Evolutionary conservation across 371 early-diverging fungal species (phyloP), one percentile per base, ranked within the genome.

Genomic region (Rhizomucor pusillus): DNA sequence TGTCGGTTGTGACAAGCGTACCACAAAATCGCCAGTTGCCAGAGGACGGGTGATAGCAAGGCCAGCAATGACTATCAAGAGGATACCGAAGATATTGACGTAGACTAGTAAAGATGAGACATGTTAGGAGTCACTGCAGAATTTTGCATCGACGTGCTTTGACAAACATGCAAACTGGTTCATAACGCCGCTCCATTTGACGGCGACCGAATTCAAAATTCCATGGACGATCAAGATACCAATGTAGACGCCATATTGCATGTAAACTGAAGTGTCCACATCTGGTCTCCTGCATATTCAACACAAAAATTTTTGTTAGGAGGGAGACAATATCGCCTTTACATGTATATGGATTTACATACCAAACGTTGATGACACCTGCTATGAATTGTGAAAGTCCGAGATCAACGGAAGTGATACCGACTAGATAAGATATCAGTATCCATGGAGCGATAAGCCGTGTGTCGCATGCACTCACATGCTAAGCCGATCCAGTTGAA

Each of bases 401-500:
- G 11, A 84, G 67, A 56, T 81, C 84, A 25, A 80, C 62, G 1
- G 72, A 72, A 9, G 77, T 69, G 18, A 77, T 72, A 52, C 72
- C 77, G 45, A 77, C 75, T 75, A 59, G 7, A 43, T 14, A 18
- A 29, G 22, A 29, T 16, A 51, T 16, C 24, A 35, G 43, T 20
- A 19, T 52, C 6, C 4, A 50, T 50, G n/a, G 6, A 5, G 23
- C 25, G 49, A 39, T 34, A 43, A 19, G 11, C 33, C 6, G 23
- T 43, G 11, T 23, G 14, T 23, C 20, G 39, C 23, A 9, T 43
- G 11, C 14, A 57, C 50, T 36, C 37, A 54, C 51, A 61, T 50
- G 40, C 59, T 60, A 59, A 60, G 60, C 84, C 84, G 23, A 84
- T 71, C 84, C 81, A 77, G 53, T 84, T 84, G 65, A 72, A 81